Evolutionary conservation across 345 rosid species (phyloP).

Genomic region (Geranium brycei): DNA sequence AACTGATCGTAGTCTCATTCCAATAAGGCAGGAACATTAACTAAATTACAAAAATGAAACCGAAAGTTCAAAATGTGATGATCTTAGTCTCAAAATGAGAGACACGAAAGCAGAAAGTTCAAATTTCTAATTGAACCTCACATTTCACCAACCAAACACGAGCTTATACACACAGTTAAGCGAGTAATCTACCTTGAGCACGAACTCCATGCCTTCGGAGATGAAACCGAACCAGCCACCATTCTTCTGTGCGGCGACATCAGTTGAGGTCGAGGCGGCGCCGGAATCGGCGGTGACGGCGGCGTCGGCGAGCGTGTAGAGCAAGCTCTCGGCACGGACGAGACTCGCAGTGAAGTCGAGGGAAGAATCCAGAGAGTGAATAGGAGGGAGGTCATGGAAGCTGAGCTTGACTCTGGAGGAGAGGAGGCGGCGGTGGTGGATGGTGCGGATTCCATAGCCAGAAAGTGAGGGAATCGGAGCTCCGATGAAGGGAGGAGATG

Average conservation of each 20-base stretch:
- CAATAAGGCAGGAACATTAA: neutral
- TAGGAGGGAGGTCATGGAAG: conserved; percentile 63
- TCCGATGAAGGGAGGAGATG: conserved; percentile 65
- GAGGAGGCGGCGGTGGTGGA: conserved; percentile 39
- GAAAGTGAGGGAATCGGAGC: conserved; percentile 30
- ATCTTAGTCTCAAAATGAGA: no score
- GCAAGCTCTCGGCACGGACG: conserved; percentile 53
- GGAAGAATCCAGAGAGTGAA: conserved; percentile 38
- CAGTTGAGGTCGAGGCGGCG: conserved; percentile 31
- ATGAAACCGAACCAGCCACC: conserved; percentile 94
- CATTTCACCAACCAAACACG: neutral
- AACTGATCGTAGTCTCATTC: neutral
- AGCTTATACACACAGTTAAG: neutral
- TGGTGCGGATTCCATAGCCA: conserved; percentile 36
- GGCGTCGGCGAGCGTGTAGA: conserved; percentile 79
- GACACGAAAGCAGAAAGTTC: neutral
- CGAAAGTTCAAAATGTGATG: no score
- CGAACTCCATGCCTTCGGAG: conserved; percentile 76
- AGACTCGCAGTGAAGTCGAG: conserved; percentile 33
- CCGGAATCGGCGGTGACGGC: conserved; percentile 53
- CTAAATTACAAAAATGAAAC: neutral
- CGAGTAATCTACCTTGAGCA: conserved; percentile 48
- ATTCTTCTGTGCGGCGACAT: conserved; percentile 46
- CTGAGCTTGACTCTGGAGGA: conserved; percentile 49
- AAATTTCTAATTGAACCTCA: neutral